These are phyloP conservation scores for Paratinospora sagittata DNA, from an alignment of 164 flowering plant species.

Conservation along the genomic window DNA sequence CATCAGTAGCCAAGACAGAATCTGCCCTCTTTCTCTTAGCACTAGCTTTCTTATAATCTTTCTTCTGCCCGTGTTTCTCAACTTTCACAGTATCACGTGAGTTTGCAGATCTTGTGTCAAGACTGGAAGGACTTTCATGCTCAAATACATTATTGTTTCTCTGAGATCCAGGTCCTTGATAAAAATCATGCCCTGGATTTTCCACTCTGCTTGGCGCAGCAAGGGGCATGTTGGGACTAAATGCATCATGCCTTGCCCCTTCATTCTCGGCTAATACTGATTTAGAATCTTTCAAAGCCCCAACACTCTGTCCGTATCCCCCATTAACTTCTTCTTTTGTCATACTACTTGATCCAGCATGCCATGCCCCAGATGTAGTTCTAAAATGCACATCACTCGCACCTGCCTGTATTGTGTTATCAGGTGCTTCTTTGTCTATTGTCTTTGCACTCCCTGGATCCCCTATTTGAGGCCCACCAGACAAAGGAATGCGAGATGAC, in stretches of 20 bases:
- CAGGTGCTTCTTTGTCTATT: conserved; percentile 18
- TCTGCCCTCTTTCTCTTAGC: conserved; percentile 66
- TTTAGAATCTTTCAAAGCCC: conserved; percentile 42
- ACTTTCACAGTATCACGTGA: conserved; percentile 42
- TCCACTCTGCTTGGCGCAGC: conserved; percentile 40
- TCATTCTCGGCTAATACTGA: conserved; percentile 42
- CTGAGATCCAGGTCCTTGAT: conserved; percentile 56
- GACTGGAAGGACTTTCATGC: conserved; percentile 72
- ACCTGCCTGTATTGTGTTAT: conserved; percentile 7
- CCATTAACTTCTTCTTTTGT: conserved; percentile 24
- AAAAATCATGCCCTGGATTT: conserved; percentile 40
- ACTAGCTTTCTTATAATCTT: conserved; percentile 42
- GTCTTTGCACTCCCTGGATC: conserved; percentile 36
- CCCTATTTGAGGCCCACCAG: conserved; percentile 55
- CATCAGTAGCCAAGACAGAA: conserved; percentile 33
- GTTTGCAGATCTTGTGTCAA: conserved; percentile 66
- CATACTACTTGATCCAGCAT: conserved; percentile 22
- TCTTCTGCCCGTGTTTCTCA: conserved; percentile 40
- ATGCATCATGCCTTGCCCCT: conserved; percentile 34
- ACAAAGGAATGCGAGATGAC: conserved; percentile 62
- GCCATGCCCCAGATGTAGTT: conserved; percentile 22
- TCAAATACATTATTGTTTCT: conserved; percentile 55
- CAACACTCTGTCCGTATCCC: conserved; percentile 50
- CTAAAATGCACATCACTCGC: conserved; percentile 13
- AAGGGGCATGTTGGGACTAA: conserved; percentile 45